These are phyloP conservation scores for Huiozyma naganishii DNA, from an alignment of 805 yeast genomes.

Conservation along the genomic window DNA sequence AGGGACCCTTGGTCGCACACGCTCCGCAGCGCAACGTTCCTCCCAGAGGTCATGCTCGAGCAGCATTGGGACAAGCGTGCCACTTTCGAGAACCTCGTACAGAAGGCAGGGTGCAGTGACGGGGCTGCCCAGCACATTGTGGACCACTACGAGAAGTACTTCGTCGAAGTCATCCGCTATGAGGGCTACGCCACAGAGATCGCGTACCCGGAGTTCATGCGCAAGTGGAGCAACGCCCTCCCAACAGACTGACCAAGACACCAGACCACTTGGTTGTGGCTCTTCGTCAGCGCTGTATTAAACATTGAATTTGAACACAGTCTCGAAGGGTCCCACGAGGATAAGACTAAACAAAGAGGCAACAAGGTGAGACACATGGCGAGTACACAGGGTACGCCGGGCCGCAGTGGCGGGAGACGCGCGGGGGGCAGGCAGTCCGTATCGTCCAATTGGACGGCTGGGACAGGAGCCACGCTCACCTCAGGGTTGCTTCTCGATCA, in stretches of 20 bases:
- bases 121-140: slow-evolving; percentile 24
- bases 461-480: slow-evolving; percentile 24
- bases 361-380: too few relatives aligned
- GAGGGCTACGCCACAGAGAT: slow-evolving; percentile 40
- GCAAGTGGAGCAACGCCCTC: slow-evolving; percentile 1
- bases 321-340: too few relatives aligned
- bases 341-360: too few relatives aligned
- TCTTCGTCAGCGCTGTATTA: slow-evolving; percentile 47
- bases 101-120: slow-evolving; percentile 50
- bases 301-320: too few relatives aligned
- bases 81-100: slow-evolving; percentile 59
- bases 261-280: too few relatives aligned
- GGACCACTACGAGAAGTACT: slow-evolving; percentile 23
- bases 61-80: slow-evolving; percentile 64
- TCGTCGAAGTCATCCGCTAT: slow-evolving; percentile 42
- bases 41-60: slow-evolving; percentile 85
- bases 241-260: too few relatives aligned
- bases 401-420: background rate
- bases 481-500: slow-evolving; percentile 35
- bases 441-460: slow-evolving; percentile 26
- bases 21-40: slow-evolving; percentile 60
- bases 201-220: slow-evolving; percentile 32
- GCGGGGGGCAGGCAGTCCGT: slow-evolving; percentile 16
- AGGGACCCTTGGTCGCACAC: slow-evolving; percentile 27
- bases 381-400: too few relatives aligned